These are phyloP conservation scores for Durusdinium trenchii DNA, from an alignment of 73 alveolate genomes.

Conservation along the genomic window DNA sequence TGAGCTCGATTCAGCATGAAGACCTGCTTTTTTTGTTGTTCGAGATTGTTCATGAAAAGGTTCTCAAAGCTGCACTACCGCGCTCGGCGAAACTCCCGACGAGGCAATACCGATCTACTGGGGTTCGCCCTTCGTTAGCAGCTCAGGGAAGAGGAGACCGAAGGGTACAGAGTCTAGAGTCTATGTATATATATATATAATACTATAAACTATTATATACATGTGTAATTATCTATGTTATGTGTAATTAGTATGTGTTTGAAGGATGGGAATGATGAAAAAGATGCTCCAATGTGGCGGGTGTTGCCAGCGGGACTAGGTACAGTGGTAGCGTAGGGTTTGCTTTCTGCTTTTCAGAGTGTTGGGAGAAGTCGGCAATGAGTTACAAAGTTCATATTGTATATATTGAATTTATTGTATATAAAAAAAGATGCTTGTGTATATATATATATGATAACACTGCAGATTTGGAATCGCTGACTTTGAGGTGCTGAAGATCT, in stretches of 20 bases:
- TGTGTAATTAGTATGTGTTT: not conserved
- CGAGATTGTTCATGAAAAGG: not conserved
- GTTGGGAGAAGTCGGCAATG: too few species aligned
- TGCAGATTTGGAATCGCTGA: not conserved
- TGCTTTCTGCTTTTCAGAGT: too few species aligned
- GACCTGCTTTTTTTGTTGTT: not conserved
- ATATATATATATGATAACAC: not conserved
- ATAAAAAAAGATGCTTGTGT: too few species aligned
- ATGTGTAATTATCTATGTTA: too few species aligned
- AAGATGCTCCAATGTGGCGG: not conserved
- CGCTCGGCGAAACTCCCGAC: too few species aligned
- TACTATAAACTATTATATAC: too few species aligned
- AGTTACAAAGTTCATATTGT: too few species aligned
- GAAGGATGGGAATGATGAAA: not conserved
- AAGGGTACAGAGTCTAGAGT: too few species aligned
- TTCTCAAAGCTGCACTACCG: too few species aligned
- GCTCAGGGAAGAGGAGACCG: too few species aligned
- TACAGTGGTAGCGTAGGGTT: not conserved
- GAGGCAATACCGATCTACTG: conserved; percentile 79
- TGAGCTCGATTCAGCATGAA: not conserved
- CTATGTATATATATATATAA: too few species aligned
- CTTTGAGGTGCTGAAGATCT: conserved; percentile 32
- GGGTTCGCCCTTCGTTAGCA: conserved; percentile 51
- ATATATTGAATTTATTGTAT: too few species aligned
- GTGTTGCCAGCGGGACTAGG: not conserved